Evolutionary conservation across 2,329 filamentous ascomycete genomes (phyloP).

Genomic region (Coniochaeta prunicola): DNA sequence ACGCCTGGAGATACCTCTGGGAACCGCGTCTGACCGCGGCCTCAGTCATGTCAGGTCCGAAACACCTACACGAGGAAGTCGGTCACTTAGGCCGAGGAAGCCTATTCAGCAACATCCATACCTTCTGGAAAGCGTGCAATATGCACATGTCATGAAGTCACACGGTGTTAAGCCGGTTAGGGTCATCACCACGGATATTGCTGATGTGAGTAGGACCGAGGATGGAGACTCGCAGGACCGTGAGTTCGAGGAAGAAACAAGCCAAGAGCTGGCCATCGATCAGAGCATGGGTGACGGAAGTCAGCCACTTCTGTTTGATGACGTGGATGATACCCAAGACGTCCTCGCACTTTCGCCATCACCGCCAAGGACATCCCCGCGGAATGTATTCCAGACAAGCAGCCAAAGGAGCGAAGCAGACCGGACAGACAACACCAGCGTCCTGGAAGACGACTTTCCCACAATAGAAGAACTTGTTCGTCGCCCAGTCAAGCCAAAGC

Average conservation of each 20-base stretch:
- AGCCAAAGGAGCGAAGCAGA: constrained; percentile 18
- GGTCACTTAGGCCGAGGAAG: constrained; percentile 51
- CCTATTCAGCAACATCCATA: constrained; percentile 57
- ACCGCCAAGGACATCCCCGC: constrained; percentile 17
- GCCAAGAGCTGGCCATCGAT: constrained; percentile 30
- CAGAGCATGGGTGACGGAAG: constrained; percentile 8
- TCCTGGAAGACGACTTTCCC: constrained; percentile 23
- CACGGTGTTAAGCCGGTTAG: constrained; percentile 48
- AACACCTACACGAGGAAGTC: constrained; percentile 27
- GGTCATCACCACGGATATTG: constrained; percentile 23
- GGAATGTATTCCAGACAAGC: constrained; percentile 14
- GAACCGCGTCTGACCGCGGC: not conserved
- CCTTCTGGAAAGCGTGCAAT: constrained; percentile 46
- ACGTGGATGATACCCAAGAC: constrained; percentile 12
- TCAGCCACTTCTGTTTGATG: constrained; percentile 12
- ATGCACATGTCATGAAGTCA: constrained; percentile 43
- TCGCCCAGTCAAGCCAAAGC: constrained; percentile 5
- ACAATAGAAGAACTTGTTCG: constrained; percentile 14
- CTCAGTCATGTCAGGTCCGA: constrained; percentile 6
- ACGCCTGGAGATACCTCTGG: not conserved
- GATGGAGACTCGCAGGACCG: constrained; percentile 35
- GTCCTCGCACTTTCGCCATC: constrained; percentile 21
- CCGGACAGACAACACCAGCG: constrained; percentile 22
- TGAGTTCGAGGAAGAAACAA: constrained; percentile 42
- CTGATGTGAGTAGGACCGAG: constrained; percentile 19